Percentiles rank a stretch among this genome's conserved stretches.
Conservation (phyloP, 192 early-diverging fungal genomes). For the Umbelopsis ramanniana region DNA sequence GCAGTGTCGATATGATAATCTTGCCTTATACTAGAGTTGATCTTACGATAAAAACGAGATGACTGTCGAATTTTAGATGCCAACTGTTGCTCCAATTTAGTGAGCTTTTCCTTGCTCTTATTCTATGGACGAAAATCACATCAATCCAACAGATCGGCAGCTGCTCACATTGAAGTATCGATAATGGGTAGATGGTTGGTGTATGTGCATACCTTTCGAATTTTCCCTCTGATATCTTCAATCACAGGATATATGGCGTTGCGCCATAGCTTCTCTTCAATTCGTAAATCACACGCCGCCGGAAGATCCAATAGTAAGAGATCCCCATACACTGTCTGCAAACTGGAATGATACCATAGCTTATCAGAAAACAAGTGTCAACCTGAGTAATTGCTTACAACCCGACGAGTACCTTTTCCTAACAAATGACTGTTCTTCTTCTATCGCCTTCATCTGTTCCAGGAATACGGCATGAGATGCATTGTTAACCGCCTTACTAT, state of each 20-base stretch:
- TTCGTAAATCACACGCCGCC: slow-evolving; percentile 51
- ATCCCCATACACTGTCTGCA: slow-evolving; percentile 52
- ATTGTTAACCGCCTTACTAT: slow-evolving; percentile 22
- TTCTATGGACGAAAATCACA: not conserved
- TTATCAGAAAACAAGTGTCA: too few relatives aligned
- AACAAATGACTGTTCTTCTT: slow-evolving; percentile 36
- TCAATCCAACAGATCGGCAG: not conserved
- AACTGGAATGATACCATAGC: slow-evolving; percentile 28
- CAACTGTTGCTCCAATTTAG: slow-evolving; percentile 42
- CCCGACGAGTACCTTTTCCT: slow-evolving; percentile 25
- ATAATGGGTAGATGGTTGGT: not conserved
- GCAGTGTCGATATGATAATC: slow-evolving; percentile 51
- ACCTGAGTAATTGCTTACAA: not conserved
- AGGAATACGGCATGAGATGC: slow-evolving; percentile 1
- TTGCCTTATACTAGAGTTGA: slow-evolving; percentile 50
- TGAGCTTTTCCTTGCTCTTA: slow-evolving; percentile 39
- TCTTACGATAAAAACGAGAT: slow-evolving; percentile 59
- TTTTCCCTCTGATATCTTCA: slow-evolving; percentile 52
- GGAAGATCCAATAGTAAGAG: slow-evolving; percentile 50
- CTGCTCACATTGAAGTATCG: not conserved
- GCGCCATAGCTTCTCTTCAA: slow-evolving; percentile 63
- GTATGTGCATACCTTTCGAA: slow-evolving; percentile 47
- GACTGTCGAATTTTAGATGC: slow-evolving; percentile 40
- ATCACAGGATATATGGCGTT: slow-evolving; percentile 59
- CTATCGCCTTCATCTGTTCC: slow-evolving; percentile 34